These are phyloP conservation scores for Lepidium africanum DNA, from an alignment of 345 rosid species.

Conservation along the genomic window DNA sequence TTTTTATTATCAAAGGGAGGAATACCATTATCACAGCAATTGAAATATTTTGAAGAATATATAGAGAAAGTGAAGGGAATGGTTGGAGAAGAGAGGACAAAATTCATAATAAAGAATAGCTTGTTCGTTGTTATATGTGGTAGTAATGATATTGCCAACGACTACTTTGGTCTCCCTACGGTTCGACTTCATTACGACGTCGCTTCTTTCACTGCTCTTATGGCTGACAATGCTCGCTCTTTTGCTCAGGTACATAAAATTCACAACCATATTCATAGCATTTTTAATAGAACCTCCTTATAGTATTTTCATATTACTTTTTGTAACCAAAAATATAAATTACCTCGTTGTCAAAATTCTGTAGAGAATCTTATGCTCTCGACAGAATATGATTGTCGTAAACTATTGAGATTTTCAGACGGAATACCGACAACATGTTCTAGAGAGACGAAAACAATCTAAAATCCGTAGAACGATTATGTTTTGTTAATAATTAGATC, in stretches of 20 bases:
- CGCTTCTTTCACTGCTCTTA: conserved; percentile 30
- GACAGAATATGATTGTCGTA: no score
- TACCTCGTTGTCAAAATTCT: no score
- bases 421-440: no score
- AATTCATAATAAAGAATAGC: conserved; percentile 32
- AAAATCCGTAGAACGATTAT: no score
- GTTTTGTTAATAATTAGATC: no score
- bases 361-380: no score
- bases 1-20: conserved; percentile 36
- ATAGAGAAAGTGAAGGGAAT: conserved; percentile 18
- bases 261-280: no score
- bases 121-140: conserved; percentile 39
- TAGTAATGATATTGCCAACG: conserved; percentile 54
- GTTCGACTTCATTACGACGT: conserved; percentile 31
- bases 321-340: no score
- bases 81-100: conserved; percentile 43
- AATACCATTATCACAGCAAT: conserved; percentile 33
- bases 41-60: conserved; percentile 45
- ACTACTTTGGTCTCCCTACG: conserved; percentile 28
- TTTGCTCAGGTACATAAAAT: conserved; percentile 27
- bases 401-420: no score
- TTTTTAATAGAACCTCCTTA: no score
- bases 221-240: conserved; percentile 36
- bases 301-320: no score
- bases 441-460: no score